A percentile compares a stretch with the other conserved stretches of the same genome.
Evolutionary conservation across 345 rosid species (phyloP).

Genomic region (Eucalyptus pauciflora): DNA sequence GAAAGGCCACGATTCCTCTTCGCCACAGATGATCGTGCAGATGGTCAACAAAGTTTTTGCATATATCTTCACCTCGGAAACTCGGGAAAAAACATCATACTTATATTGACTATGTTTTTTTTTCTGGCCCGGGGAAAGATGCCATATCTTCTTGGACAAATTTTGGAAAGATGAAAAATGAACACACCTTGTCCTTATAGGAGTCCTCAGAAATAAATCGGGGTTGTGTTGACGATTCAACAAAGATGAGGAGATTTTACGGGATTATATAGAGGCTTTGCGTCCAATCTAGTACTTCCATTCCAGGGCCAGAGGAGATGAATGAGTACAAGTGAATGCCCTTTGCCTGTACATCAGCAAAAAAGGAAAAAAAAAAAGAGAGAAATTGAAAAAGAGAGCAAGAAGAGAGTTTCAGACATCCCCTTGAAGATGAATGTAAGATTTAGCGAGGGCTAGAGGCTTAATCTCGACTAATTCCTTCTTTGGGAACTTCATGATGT

Average conservation of each 20-base stretch:
- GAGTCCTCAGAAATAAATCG: too few relatives aligned
- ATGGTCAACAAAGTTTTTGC: neutral
- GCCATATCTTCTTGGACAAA: neutral
- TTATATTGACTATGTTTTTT: neutral
- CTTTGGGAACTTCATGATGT: too few relatives aligned
- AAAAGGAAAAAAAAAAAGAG: too few relatives aligned
- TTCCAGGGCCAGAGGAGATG: too few relatives aligned
- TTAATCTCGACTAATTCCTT: too few relatives aligned
- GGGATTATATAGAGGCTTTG: too few relatives aligned
- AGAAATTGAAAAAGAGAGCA: too few relatives aligned
- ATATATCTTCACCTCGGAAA: slow-evolving; percentile 1
- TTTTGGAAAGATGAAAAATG: neutral
- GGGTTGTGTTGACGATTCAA: too few relatives aligned
- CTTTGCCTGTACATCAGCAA: neutral
- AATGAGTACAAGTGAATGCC: too few relatives aligned
- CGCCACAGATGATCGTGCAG: neutral
- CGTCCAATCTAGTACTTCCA: too few relatives aligned
- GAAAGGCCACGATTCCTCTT: neutral
- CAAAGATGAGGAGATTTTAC: too few relatives aligned
- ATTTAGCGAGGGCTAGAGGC: neutral
- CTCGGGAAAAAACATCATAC: slow-evolving; percentile 12
- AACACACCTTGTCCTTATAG: neutral
- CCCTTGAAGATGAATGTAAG: neutral
- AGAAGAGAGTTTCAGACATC: neutral
- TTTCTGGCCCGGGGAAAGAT: neutral